Evolutionary conservation across 331 rosid genomes (phyloP).

Genomic region (Pyracantha coccinea): DNA sequence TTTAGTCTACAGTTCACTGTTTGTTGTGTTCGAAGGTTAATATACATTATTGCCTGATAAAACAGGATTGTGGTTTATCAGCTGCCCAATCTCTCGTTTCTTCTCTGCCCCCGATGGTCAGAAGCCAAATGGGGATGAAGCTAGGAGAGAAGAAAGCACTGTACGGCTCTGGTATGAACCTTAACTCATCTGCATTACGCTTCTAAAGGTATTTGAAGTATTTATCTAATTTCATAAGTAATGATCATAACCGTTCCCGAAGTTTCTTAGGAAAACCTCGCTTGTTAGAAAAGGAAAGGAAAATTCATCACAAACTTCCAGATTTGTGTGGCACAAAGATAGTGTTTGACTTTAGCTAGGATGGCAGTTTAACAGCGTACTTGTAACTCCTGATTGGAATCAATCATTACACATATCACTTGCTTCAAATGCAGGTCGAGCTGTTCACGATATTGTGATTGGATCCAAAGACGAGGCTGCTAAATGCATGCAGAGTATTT

Average conservation of each 20-base stretch:
- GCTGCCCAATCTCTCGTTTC: slow-evolving; percentile 46
- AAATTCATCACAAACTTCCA: not conserved
- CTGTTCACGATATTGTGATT: slow-evolving; percentile 25
- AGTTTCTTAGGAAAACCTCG: not conserved
- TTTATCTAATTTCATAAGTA: not conserved
- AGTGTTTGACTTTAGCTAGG: not conserved
- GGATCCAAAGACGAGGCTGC: slow-evolving; percentile 67
- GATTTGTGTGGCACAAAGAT: not conserved
- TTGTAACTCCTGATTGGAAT: not conserved
- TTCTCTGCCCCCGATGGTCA: slow-evolving; percentile 54
- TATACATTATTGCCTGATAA: slow-evolving; percentile 3
- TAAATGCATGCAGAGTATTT: slow-evolving; percentile 55
- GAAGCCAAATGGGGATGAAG: slow-evolving; percentile 46
- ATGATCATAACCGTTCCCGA: not conserved
- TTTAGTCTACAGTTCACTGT: not conserved
- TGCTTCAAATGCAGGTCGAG: slow-evolving; percentile 37
- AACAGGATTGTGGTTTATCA: slow-evolving; percentile 57
- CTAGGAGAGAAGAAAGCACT: slow-evolving; percentile 36
- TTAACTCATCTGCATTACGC: not conserved
- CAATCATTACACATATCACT: not conserved
- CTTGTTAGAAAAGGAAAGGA: not conserved
- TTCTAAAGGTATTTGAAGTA: not conserved
- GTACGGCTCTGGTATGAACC: slow-evolving; percentile 46
- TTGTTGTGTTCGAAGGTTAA: not conserved
- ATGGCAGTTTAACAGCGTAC: not conserved